Conservation (phyloP, 2,329 filamentous ascomycete genomes). For the Xylariaceae sp. region DNA sequence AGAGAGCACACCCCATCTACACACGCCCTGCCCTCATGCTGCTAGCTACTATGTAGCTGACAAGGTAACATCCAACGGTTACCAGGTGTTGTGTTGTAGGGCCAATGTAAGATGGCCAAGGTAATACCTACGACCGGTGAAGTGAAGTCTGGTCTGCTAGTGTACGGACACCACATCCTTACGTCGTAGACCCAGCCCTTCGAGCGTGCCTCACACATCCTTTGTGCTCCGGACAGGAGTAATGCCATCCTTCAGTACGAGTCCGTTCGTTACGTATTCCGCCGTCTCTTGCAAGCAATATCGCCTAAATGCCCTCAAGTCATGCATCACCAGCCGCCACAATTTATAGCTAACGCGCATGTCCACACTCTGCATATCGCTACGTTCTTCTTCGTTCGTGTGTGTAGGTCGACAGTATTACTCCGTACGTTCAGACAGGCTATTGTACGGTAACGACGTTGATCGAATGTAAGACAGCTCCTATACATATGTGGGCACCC, state of each 20-base stretch:
- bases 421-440: too few species aligned
- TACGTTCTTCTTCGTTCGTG: neutral
- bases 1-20: slow-evolving; percentile 4
- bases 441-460: neutral
- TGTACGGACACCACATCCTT: neutral
- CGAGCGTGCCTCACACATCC: neutral
- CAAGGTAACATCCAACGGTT: slow-evolving; percentile 4
- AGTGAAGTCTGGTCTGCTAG: neutral
- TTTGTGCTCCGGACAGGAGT: neutral
- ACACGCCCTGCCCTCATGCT: slow-evolving; percentile 2
- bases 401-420: too few species aligned
- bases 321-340: neutral
- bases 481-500: neutral
- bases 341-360: neutral
- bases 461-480: neutral
- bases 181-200: neutral
- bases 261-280: neutral
- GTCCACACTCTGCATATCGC: neutral
- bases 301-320: neutral
- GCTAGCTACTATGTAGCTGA: neutral
- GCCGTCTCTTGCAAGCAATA: neutral
- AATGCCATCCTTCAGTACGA: neutral
- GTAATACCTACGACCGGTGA: neutral
- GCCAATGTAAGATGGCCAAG: neutral
- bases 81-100: slow-evolving; percentile 1